Conservation (phyloP, 495 filamentous ascomycete genomes). For the Hyphodiscus hymeniophilus region DNA sequence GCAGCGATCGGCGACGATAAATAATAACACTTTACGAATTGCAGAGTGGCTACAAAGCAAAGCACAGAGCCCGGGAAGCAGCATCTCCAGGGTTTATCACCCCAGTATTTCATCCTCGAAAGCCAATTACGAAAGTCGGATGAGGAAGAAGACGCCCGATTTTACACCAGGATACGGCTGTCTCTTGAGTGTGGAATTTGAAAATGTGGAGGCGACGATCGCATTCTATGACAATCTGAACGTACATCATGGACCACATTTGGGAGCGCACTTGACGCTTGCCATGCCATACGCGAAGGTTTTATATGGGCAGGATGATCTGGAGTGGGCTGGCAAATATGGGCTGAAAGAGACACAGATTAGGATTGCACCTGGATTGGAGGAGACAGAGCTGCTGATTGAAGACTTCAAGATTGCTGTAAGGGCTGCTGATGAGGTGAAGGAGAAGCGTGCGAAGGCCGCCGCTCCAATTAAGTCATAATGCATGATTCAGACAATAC, state of each 20-base stretch:
- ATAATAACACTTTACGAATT: slow-evolving; percentile 34
- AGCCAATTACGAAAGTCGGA: slow-evolving; percentile 27
- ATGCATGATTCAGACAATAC: too few relatives aligned
- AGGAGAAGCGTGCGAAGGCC: background rate
- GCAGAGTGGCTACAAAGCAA: slow-evolving; percentile 27
- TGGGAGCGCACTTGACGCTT: slow-evolving; percentile 39
- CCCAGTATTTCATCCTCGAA: slow-evolving; percentile 25
- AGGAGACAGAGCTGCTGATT: slow-evolving; percentile 29
- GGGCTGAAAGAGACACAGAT: slow-evolving; percentile 27
- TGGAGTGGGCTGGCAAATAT: slow-evolving; percentile 19
- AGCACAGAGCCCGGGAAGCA: slow-evolving; percentile 16
- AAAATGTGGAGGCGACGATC: slow-evolving; percentile 17
- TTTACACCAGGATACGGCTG: slow-evolving; percentile 29
- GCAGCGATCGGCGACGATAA: slow-evolving; percentile 28
- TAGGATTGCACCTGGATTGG: slow-evolving; percentile 33
- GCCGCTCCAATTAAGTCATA: background rate
- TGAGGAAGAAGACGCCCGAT: slow-evolving; percentile 29
- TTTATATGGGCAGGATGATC: slow-evolving; percentile 24
- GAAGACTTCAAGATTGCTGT: slow-evolving; percentile 23
- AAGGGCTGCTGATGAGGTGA: slow-evolving; percentile 22
- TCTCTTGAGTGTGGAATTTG: slow-evolving; percentile 36
- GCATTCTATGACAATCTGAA: slow-evolving; percentile 35
- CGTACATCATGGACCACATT: slow-evolving; percentile 36
- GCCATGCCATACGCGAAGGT: slow-evolving; percentile 31
- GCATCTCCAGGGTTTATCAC: slow-evolving; percentile 31